Evolutionary conservation across 75 land plant genomes (phyloP), one percentile per base, ranked within the genome.

Genomic region (Sequoiadendron giganteum): DNA sequence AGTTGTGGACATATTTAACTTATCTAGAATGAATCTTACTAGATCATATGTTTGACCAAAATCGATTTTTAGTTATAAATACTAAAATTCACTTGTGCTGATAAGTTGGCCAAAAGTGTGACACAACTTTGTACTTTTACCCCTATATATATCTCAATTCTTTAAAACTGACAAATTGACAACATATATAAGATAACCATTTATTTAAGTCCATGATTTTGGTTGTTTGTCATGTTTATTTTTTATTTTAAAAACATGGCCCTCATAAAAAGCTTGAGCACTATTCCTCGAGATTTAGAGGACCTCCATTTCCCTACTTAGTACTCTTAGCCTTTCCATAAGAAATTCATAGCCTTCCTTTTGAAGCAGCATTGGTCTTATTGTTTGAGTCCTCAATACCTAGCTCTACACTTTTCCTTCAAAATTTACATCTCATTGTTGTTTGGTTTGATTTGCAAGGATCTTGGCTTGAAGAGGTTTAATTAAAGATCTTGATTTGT

Each of bases 351-450:
- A 28, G 90, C 93, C 70, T 94, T 92, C 80, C 92, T 96, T 21
- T 95, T 95, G 96, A 96, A 95, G 88, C 96, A 95, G 85, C 91
- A 94, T 89, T 83, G 90, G 49, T 94, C 98, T 40, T 96, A 95
- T 85, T 96, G 96, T 95, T 88, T 95, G 47, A 95, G 92, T 85
- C 94, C 96, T 34, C 95, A 96, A 72, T 96, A 96, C 85, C 93
- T 93, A 88, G 93, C 93, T 36, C 0, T 93, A 11, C 93, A 93
- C 7, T 93, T 96, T 87, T 92, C 91, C 89, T 96, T 93, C 88
- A 95, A 96, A 40, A 85, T 91, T 47, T 55, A 92, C 87, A 92
- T 92, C 72, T 96, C 96, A 10, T 85, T 96, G 87, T 90, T 94
- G 92, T 91, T 95, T 89, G 98, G 98, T 38, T 91, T 95, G 85